A percentile compares a stretch with the other conserved stretches of the same genome.
Conservation (phyloP, 2,329 filamentous ascomycete species). For the Fusarium sp. region DNA sequence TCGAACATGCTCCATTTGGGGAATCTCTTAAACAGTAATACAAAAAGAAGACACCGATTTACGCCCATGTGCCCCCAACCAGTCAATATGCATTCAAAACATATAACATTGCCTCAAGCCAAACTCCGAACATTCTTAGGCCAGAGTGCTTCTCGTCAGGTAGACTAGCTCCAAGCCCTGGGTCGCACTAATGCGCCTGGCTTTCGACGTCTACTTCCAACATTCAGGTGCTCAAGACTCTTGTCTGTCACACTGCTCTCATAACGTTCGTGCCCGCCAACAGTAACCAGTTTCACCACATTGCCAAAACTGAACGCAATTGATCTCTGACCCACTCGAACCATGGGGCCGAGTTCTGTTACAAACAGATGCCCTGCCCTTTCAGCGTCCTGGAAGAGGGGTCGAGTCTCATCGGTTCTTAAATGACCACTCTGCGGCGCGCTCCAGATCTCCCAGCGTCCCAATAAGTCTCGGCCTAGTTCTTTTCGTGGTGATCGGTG, state of each 20-base stretch:
- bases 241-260: conserved; percentile 55
- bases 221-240: conserved; percentile 49
- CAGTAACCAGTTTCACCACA: conserved; percentile 75
- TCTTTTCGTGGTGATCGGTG: conserved; percentile 47
- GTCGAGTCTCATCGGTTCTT: conserved; percentile 59
- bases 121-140: conserved; percentile 9
- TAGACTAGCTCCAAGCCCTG: conserved; percentile 40
- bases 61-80: conserved; percentile 40
- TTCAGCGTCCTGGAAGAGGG: conserved; percentile 57
- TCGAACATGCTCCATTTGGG: conserved; percentile 4
- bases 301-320: conserved; percentile 79
- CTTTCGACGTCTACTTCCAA: conserved; percentile 56
- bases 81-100: conserved; percentile 16
- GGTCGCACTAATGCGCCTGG: conserved; percentile 40
- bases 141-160: background rate
- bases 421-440: conserved; percentile 59
- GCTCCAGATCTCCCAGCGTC: conserved; percentile 67
- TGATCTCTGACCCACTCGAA: conserved; percentile 70
- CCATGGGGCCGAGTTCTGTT: conserved; percentile 72
- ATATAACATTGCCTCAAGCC: conserved; percentile 1
- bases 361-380: conserved; percentile 70
- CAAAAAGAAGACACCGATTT: conserved; percentile 27
- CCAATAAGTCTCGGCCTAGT: conserved; percentile 43
- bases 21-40: background rate
- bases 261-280: conserved; percentile 72